Evolutionary conservation across 2,329 filamentous ascomycete genomes (phyloP).

Genomic region (Calonectria leucothoes): DNA sequence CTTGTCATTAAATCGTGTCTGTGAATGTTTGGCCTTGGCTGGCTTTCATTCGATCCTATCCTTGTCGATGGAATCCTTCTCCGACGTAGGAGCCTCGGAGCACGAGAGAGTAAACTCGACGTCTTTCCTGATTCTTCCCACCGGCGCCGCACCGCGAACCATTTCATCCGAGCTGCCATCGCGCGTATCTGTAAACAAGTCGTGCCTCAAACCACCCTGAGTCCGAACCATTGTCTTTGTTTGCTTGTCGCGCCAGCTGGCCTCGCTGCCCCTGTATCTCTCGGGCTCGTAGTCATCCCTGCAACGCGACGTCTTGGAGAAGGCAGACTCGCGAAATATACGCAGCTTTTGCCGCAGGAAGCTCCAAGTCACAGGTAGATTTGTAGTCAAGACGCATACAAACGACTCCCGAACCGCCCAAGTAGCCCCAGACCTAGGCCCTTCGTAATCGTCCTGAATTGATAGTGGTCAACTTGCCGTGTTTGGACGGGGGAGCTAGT

Average conservation of each 20-base stretch:
- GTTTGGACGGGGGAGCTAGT: not conserved
- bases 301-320: not conserved
- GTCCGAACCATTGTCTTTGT: not conserved
- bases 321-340: too few relatives aligned
- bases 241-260: slow-evolving; percentile 1
- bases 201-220: not conserved
- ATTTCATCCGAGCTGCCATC: not conserved
- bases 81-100: not conserved
- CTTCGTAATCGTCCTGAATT: not conserved
- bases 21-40: too few relatives aligned
- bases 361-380: not conserved
- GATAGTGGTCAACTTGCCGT: not conserved
- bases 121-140: not conserved
- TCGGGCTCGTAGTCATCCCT: not conserved
- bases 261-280: not conserved
- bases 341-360: not conserved
- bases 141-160: not conserved
- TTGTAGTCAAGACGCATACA: not conserved
- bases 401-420: not conserved
- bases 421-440: not conserved
- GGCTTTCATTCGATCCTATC: not conserved
- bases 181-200: not conserved
- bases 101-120: not conserved
- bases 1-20: slow-evolving; percentile 1
- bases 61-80: slow-evolving; percentile 3